Base-by-base conservation (phyloP, 2,329 filamentous ascomycete species). In the Cercospora brassicicola region DNA sequence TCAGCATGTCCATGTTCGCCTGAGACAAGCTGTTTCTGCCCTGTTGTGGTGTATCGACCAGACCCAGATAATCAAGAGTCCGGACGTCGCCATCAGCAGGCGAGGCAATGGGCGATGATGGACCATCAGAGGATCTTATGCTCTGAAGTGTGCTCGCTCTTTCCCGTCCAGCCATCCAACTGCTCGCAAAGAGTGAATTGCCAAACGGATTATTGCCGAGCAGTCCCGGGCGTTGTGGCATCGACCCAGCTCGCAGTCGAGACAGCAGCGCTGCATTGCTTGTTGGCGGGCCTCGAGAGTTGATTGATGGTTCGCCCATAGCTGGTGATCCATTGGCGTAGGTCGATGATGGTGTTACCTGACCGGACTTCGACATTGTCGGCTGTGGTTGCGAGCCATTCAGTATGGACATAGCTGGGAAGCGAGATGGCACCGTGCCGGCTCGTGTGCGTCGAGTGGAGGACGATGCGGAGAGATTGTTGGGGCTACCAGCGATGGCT, bases 381-480 rank as follows among this genome's bases (percentile, higher is more conserved):
- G 85, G 82, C 62, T 84, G 81, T 75, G 89, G 85, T 15, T 89
- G 80, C 72, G 87, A 86, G 30, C 78, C 89, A 28, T 65, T 62
- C 13, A 67, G 66, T 87, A 84, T 4, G 87, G 89, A 89, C 28
- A 91, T 90, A 15, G 92, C 91, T 31, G 94, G 93, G 78, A 99
- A 96, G 71, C 94, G 88, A 56, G 95, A 98, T 23, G 95, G 95
- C n/a, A 99, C 89, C 2, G 95, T 99, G 73, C 95, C 95, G 69
- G 95, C 95, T 79, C 95, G 89, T 74, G 93, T 91, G 78, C 95
- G 89, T 72, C 95, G 89, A 59, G 71, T 70, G 5, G 76, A 76
- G 42, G 71, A 74, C 26, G 75, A 69, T 15, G 71, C 68, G 10
- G 73, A 71, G 11, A 68, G 53, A 6, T 69, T 67, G 33, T 72